Percentiles rank a stretch among this genome's conserved stretches.
Conservation (phyloP, 164 flowering plant genomes). For the Liquidambar formosana region DNA sequence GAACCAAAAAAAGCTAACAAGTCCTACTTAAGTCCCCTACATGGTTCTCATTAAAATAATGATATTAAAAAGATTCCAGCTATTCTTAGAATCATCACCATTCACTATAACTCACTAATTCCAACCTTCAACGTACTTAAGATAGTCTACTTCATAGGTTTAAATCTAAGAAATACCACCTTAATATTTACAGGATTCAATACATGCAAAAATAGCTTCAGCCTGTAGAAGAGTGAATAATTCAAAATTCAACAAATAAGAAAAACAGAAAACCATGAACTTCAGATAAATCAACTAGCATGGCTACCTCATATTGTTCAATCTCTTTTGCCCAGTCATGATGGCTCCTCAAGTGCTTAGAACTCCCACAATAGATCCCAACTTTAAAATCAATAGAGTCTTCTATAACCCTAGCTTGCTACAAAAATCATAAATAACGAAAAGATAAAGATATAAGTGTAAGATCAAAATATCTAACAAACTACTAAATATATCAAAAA, state of each 20-base stretch:
- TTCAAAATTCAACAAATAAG: background rate
- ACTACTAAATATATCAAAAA: too few relatives aligned
- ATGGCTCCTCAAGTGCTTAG: conserved; percentile 51
- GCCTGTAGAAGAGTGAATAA: conserved; percentile 1
- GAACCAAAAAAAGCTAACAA: background rate
- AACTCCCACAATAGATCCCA: conserved; percentile 54
- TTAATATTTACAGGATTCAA: background rate
- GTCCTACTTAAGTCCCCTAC: background rate
- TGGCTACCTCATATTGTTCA: conserved; percentile 70
- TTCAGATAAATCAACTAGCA: background rate
- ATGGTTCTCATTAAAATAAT: background rate
- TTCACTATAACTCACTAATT: too few relatives aligned
- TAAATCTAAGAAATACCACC: background rate
- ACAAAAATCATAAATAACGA: conserved; percentile 11
- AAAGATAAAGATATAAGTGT: background rate
- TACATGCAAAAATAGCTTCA: background rate
- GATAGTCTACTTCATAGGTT: background rate
- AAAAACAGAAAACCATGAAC: background rate
- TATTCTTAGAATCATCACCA: background rate
- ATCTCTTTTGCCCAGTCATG: conserved; percentile 74
- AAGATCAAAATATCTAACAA: background rate
- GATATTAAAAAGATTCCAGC: background rate
- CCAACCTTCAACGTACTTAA: background rate
- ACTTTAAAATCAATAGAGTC: conserved; percentile 72
- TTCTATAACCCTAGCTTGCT: conserved; percentile 88